A percentile compares a stretch with the other conserved stretches of the same genome.
Conservation (phyloP, 805 yeast species). For the Candida broadrunensis region DNA sequence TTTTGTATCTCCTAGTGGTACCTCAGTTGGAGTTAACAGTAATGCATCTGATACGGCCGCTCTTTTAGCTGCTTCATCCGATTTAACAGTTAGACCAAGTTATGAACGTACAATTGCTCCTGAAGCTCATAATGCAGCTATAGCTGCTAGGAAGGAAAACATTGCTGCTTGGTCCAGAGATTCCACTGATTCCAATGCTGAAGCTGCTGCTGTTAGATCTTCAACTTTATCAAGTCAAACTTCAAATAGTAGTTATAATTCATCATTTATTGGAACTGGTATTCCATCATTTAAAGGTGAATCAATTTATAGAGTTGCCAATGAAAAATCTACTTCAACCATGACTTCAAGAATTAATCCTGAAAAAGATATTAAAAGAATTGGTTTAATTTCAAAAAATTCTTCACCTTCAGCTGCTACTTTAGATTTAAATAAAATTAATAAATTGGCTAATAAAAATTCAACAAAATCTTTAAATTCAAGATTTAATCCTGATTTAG, state of each 20-base stretch:
- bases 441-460: constrained; percentile 34
- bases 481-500: constrained; percentile 41
- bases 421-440: constrained; percentile 34
- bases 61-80: constrained; percentile 64
- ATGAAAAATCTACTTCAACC: constrained; percentile 38
- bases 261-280: constrained; percentile 20
- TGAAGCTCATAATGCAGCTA: constrained; percentile 69
- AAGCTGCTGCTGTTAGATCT: constrained; percentile 40
- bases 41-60: constrained; percentile 78
- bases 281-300: constrained; percentile 27
- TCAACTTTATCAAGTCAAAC: constrained; percentile 5
- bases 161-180: constrained; percentile 50
- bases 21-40: constrained; percentile 60
- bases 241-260: constrained; percentile 16
- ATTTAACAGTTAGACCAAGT: constrained; percentile 55
- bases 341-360: constrained; percentile 48
- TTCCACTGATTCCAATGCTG: constrained; percentile 44
- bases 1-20: constrained; percentile 47
- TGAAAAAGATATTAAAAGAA: constrained; percentile 27
- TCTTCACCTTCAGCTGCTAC: constrained; percentile 11
- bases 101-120: constrained; percentile 59
- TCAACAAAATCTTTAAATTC: constrained; percentile 37
- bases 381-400: constrained; percentile 31
- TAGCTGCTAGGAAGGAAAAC: constrained; percentile 39
- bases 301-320: constrained; percentile 30